These are phyloP conservation scores for Pichia exigua DNA, from an alignment of 805 yeast genomes.

Conservation along the genomic window DNA sequence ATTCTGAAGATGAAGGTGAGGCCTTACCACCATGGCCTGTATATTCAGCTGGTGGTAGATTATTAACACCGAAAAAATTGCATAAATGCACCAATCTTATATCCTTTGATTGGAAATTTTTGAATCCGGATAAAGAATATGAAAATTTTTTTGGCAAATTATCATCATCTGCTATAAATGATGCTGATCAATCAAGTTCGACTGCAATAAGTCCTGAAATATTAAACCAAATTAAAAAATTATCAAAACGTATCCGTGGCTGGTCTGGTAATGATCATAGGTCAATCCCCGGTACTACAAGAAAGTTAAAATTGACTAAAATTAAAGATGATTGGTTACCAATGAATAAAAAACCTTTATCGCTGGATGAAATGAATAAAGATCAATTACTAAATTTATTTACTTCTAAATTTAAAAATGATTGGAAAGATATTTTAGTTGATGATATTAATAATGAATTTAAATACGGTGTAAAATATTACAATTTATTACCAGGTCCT, in stretches of 20 bases:
- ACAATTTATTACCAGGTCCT: constrained; percentile 37
- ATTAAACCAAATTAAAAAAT: constrained; percentile 51
- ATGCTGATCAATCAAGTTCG: constrained; percentile 70
- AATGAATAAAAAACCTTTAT: constrained; percentile 49
- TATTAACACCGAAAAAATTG: constrained; percentile 41
- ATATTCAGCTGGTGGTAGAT: constrained; percentile 24
- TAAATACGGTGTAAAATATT: constrained; percentile 46
- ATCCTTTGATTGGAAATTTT: constrained; percentile 39
- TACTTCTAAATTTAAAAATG: constrained; percentile 25
- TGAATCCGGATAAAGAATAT: constrained; percentile 75
- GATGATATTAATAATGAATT: constrained; percentile 32
- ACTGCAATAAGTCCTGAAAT: constrained; percentile 62
- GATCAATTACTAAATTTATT: constrained; percentile 34
- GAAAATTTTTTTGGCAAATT: constrained; percentile 63
- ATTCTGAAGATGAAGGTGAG: constrained; percentile 26
- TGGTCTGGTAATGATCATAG: constrained; percentile 81
- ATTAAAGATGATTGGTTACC: constrained; percentile 80
- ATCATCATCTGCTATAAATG: constrained; percentile 59
- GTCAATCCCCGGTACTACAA: constrained; percentile 63
- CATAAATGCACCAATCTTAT: constrained; percentile 33
- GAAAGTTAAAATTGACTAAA: constrained; percentile 61
- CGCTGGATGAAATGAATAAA: constrained; percentile 45
- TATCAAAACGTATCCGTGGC: constrained; percentile 55
- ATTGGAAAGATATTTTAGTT: constrained; percentile 44
- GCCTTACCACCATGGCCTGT: constrained; percentile 16